phyloP scores from a whole-genome alignment of 2,329 filamentous ascomycete genomes.

The Scedosporium minutisporum region DNA sequence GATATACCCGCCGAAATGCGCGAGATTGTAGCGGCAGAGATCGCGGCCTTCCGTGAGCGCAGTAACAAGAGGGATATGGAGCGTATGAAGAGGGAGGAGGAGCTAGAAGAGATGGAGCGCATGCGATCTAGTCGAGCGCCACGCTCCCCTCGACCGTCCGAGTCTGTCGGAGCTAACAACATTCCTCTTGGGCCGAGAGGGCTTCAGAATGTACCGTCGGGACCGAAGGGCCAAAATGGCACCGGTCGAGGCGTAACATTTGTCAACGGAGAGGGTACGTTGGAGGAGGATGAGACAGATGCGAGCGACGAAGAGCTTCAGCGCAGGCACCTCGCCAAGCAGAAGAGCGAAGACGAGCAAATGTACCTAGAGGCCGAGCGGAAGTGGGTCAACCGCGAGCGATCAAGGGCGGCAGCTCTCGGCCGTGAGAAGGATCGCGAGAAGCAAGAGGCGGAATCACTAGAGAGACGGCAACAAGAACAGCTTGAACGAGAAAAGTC shows the following conservation, averaged over 20 bases:
- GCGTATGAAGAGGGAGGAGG: conserved; percentile 78
- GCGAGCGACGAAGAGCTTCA: conserved; percentile 83
- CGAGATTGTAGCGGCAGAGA: conserved; percentile 87
- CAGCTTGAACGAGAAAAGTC: conserved; percentile 53
- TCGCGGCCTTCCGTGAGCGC: conserved; percentile 84
- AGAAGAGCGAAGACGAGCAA: conserved; percentile 67
- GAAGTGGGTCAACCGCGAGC: conserved; percentile 84
- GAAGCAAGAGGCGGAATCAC: conserved; percentile 59
- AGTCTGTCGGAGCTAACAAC: conserved; percentile 43
- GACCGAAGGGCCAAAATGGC: conserved; percentile 43
- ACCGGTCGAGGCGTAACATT: conserved; percentile 46
- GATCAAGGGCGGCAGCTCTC: conserved; percentile 71
- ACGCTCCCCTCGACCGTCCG: not conserved
- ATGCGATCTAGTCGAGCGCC: conserved; percentile 55
- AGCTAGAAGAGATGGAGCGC: conserved; percentile 79
- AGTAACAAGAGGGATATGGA: conserved; percentile 85
- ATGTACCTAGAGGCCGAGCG: conserved; percentile 76
- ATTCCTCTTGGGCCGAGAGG: conserved; percentile 64
- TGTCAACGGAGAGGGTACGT: conserved; percentile 44
- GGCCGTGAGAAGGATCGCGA: conserved; percentile 78
- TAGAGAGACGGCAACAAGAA: conserved; percentile 58
- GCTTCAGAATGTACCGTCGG: conserved; percentile 58
- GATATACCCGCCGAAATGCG: conserved; percentile 96
- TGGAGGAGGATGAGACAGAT: conserved; percentile 76
- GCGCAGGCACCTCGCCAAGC: conserved; percentile 58